These are phyloP conservation scores for Mikania micrantha DNA, from an alignment of 129 eudicot genomes.

Conservation along the genomic window DNA sequence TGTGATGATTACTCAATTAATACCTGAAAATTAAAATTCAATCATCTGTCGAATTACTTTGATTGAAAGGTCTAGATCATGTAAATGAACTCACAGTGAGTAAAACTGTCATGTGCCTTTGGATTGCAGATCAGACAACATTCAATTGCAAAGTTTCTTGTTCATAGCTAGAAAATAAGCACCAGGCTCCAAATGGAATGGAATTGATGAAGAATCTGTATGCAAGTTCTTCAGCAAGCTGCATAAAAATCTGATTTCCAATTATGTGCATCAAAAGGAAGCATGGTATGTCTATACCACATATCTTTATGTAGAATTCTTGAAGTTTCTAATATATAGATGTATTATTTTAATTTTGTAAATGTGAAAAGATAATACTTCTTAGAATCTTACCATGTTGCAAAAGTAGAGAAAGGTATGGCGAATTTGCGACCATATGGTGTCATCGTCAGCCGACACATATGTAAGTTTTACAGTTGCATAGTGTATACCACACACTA, in stretches of 20 bases:
- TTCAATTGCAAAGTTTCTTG: constrained; percentile 25
- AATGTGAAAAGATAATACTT: constrained; percentile 26
- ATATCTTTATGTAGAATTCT: constrained; percentile 7
- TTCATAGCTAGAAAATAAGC: neutral
- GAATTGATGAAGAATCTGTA: constrained; percentile 19
- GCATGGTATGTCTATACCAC: constrained; percentile 3
- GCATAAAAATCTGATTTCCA: constrained; percentile 9
- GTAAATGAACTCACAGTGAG: constrained; percentile 29
- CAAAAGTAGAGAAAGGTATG: constrained; percentile 58
- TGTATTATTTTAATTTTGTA: neutral
- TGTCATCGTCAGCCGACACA: constrained; percentile 33
- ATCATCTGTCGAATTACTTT: constrained; percentile 12
- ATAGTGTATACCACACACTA: constrained; percentile 32
- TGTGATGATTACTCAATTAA: neutral
- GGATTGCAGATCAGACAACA: constrained; percentile 25
- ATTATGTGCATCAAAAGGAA: constrained; percentile 21
- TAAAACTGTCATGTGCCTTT: constrained; percentile 28
- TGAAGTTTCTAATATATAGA: constrained; percentile 5
- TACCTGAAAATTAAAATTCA: constrained; percentile 11
- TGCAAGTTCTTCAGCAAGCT: constrained; percentile 27
- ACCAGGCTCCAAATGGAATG: constrained; percentile 7
- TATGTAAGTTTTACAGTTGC: constrained; percentile 21
- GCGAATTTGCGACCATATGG: constrained; percentile 54
- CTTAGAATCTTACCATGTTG: constrained; percentile 52
- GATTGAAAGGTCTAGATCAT: constrained; percentile 17